Conservation (phyloP, 2,329 filamentous ascomycete species). For the Colletotrichum lini region DNA sequence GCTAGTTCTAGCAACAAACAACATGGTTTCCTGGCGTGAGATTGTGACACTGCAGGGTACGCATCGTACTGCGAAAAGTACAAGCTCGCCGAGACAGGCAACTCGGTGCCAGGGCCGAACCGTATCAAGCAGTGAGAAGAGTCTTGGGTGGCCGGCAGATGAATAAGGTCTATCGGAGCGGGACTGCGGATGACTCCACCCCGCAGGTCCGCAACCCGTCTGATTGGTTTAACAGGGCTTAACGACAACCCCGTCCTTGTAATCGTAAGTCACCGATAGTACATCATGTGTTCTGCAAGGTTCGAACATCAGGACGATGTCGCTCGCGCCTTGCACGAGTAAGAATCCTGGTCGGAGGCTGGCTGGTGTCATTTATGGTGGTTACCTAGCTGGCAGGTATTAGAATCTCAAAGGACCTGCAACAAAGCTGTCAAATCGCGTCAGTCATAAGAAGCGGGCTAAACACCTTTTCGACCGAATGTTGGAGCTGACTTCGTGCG, state of each 20-base stretch:
- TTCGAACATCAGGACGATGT: not conserved
- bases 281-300: not conserved
- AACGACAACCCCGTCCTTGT: slow-evolving; percentile 15
- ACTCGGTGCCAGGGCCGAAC: not conserved
- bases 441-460: not conserved
- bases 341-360: not conserved
- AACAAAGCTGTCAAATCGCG: not conserved
- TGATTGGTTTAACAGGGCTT: slow-evolving; percentile 7
- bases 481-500: too few relatives aligned
- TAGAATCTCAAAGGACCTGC: not conserved
- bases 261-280: not conserved
- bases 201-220: slow-evolving; percentile 15
- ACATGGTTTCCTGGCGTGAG: not conserved
- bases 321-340: not conserved
- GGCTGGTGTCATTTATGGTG: too few relatives aligned
- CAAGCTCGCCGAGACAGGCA: not conserved
- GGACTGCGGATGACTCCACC: slow-evolving; percentile 31
- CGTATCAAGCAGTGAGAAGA: not conserved
- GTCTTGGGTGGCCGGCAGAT: slow-evolving; percentile 2
- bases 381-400: not conserved
- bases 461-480: too few relatives aligned
- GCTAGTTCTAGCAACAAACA: not conserved
- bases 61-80: not conserved
- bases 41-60: not conserved
- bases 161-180: not conserved